Conservation (phyloP, 75 land plant genomes). For the Cryptomeria japonica region DNA sequence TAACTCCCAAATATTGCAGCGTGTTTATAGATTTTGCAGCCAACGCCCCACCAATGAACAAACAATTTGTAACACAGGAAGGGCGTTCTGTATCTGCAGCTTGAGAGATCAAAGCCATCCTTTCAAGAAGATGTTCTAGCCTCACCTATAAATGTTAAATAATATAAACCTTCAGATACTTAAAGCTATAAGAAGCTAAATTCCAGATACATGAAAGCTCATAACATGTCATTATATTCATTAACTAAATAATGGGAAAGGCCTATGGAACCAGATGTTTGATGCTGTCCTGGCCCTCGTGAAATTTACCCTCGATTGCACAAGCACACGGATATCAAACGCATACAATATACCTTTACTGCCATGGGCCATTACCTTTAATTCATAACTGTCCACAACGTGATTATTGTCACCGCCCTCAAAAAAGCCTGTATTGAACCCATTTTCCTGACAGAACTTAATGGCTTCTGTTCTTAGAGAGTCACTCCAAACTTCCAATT, state of each 20-base stretch:
- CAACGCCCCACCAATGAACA: conserved; percentile 92
- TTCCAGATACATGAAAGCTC: neutral
- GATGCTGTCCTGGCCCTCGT: neutral
- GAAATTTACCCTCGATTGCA: neutral
- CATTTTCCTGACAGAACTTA: conserved; percentile 80
- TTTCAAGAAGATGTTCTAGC: conserved; percentile 93
- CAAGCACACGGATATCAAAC: neutral
- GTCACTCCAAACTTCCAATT: conserved; percentile 88
- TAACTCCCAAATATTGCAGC: conserved; percentile 78
- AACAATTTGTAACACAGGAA: conserved; percentile 48
- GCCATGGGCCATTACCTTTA: conserved; percentile 67
- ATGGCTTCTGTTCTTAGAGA: conserved; percentile 67
- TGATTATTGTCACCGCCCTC: conserved; percentile 73
- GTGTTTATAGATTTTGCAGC: conserved; percentile 89
- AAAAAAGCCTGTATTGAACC: conserved; percentile 85
- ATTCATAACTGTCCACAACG: conserved; percentile 84
- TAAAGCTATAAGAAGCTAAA: neutral
- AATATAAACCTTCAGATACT: neutral
- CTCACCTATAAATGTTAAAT: conserved; percentile 59
- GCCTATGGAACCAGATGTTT: neutral
- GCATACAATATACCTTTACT: neutral
- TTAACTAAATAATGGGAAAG: neutral
- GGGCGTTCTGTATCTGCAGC: conserved; percentile 92
- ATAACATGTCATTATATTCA: neutral
- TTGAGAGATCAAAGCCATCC: conserved; percentile 78